Evolutionary conservation across 2,329 filamentous ascomycete genomes (phyloP).

Genomic region (Parasarocladium wereldwijsianum): DNA sequence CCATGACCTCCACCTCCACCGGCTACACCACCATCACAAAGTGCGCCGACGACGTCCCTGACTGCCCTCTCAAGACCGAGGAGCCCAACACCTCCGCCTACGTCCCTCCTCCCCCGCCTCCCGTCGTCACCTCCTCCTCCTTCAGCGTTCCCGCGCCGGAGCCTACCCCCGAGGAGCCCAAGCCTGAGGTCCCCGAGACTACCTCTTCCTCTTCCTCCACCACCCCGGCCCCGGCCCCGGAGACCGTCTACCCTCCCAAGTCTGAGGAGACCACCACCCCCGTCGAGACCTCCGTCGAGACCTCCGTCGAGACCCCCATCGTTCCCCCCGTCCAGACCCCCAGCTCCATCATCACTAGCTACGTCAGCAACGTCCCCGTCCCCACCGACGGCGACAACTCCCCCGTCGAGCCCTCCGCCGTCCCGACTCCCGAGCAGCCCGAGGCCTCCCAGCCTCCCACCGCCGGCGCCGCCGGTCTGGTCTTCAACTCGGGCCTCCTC

Average conservation of each 20-base stretch:
- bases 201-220: conserved; percentile 23
- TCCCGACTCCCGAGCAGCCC: conserved; percentile 1
- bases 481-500: conserved; percentile 2
- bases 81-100: conserved; percentile 13
- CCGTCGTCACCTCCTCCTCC: conserved; percentile 4
- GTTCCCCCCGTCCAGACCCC: conserved; percentile 7
- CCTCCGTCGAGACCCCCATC: conserved; percentile 10
- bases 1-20: conserved; percentile 28
- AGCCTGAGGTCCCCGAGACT: conserved; percentile 12
- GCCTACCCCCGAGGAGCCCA: conserved; percentile 7
- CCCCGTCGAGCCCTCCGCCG: conserved; percentile 2
- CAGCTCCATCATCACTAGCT: conserved; percentile 5
- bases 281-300: conserved; percentile 13
- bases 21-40: conserved; percentile 30
- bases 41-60: conserved; percentile 14
- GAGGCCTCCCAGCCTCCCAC: neutral
- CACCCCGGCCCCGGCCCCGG: conserved; percentile 13
- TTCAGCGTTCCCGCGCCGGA: conserved; percentile 4
- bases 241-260: conserved; percentile 8
- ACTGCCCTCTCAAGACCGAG: neutral
- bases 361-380: conserved; percentile 7
- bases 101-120: conserved; percentile 7
- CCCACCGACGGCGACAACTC: conserved; percentile 8
- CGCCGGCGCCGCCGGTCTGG: conserved; percentile 1
- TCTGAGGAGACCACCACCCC: conserved; percentile 9